Base-by-base conservation (phyloP, 176 grass and related monocot species). In the Metroxylon sagu region DNA sequence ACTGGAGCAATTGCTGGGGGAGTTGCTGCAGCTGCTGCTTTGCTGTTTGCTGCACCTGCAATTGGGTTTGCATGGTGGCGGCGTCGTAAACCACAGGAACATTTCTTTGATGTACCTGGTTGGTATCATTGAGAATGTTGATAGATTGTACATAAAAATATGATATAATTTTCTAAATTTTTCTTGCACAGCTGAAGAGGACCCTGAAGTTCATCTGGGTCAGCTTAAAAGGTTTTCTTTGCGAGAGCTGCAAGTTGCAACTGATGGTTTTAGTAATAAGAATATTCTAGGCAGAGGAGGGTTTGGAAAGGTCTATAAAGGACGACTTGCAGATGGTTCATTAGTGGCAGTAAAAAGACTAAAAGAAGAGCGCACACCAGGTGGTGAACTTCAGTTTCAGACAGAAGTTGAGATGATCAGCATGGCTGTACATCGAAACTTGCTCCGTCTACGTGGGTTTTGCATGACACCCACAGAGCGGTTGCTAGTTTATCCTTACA, bases 41-140 rank as follows among this genome's bases (percentile, higher is more conserved):
- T 94, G 49, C 16, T 94, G 4, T 80, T 94, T 73, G 77, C 84
- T 8, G 62, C 80, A 53, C 84, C 89, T 55, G 84, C 84, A 64
- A 88, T 94, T 65, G 77, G 62, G 69, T 80, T 88, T 63, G 81
- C 77, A 59, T 79, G 82, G 81, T 88, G 77, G 71, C 74, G 77
- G 3, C 75, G 84, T 35, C 89, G 84, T 26, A 94, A 83, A 73
- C 84, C 80, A 54, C 80, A 94, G 76, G 89, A 88, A 18, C 67
- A 79, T 70, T 88, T 94, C 84, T 88, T 94, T 67, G 84, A 88
- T 53, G 84, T 94, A 54, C 81, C 89, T 67, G 89, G 89, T 94
- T 23, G 16, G 83, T 71, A 68, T 62, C 53, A 53, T 28, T 16
- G 62, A 56, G 29, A 48, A 60, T 28, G 58, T 52, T 65, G 48